Evolutionary conservation across 129 eudicot genomes (phyloP).

Genomic region (Scalesia atractyloides): DNA sequence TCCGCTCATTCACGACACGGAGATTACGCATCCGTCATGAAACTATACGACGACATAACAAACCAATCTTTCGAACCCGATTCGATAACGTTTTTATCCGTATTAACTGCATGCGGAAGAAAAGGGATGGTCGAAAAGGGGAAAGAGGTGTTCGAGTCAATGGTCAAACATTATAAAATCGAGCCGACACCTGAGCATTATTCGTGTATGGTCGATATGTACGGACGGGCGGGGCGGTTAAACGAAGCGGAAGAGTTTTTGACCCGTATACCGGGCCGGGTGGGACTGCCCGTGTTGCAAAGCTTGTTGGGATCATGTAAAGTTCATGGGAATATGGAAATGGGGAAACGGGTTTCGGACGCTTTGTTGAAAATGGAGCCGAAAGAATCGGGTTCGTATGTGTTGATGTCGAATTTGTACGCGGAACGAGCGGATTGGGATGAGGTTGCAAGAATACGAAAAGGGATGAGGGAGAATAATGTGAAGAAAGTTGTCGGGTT

Average conservation of each 20-base stretch:
- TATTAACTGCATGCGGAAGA: conserved; percentile 74
- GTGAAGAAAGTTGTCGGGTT: conserved; percentile 79
- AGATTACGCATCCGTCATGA: conserved; percentile 73
- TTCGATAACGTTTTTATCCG: conserved; percentile 76
- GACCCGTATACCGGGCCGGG: conserved; percentile 62
- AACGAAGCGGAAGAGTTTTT: conserved; percentile 75
- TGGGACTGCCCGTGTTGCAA: conserved; percentile 69
- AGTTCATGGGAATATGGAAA: conserved; percentile 70
- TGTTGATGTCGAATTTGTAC: conserved; percentile 81
- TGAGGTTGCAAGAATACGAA: conserved; percentile 68
- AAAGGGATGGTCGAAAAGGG: conserved; percentile 89
- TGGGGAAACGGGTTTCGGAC: conserved; percentile 57
- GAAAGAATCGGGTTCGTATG: conserved; percentile 71
- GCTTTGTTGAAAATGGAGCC: conserved; percentile 67
- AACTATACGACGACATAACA: conserved; percentile 57
- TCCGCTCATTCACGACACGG: conserved; percentile 93
- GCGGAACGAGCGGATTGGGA: conserved; percentile 96
- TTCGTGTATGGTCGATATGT: conserved; percentile 86
- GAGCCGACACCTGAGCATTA: conserved; percentile 79
- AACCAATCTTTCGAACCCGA: conserved; percentile 62
- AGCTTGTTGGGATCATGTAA: conserved; percentile 89
- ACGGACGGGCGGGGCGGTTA: conserved; percentile 85
- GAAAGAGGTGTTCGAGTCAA: conserved; percentile 56
- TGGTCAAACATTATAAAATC: conserved; percentile 48
- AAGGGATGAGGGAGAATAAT: conserved; percentile 66